Evolutionary conservation across 106 monocot species (phyloP).

Genomic region (Amphibolis antarctica): DNA sequence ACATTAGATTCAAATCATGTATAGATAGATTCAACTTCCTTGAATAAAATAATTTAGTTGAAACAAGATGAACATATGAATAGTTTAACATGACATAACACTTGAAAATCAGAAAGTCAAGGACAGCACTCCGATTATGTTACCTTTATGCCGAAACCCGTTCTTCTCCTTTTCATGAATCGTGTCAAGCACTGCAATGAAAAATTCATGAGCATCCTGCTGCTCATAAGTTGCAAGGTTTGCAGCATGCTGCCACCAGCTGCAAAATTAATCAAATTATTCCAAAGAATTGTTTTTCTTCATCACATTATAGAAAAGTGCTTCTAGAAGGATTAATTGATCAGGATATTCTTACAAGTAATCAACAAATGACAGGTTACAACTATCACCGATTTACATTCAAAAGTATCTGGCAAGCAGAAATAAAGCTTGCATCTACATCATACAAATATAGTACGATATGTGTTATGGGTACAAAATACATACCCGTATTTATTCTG

Average conservation of each 20-base stretch:
- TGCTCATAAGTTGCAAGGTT: conserved; percentile 58
- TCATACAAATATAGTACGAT: too few relatives aligned
- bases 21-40: too few relatives aligned
- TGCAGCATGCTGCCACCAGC: conserved; percentile 67
- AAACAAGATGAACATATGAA: too few relatives aligned
- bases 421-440: not conserved
- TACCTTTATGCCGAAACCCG: conserved; percentile 29
- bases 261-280: conserved; percentile 17
- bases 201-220: conserved; percentile 71
- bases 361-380: not conserved
- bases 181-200: conserved; percentile 55
- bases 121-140: not conserved
- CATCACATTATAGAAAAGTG: not conserved
- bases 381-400: not conserved
- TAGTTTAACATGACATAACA: not conserved
- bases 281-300: not conserved
- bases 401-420: not conserved
- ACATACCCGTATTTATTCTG: too few relatives aligned
- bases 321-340: not conserved
- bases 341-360: not conserved
- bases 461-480: too few relatives aligned
- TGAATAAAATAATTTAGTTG: too few relatives aligned
- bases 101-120: not conserved
- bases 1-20: not conserved
- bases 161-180: conserved; percentile 56